These are phyloP conservation scores for Lepidium didymum DNA, from an alignment of 345 rosid species.

Conservation along the genomic window DNA sequence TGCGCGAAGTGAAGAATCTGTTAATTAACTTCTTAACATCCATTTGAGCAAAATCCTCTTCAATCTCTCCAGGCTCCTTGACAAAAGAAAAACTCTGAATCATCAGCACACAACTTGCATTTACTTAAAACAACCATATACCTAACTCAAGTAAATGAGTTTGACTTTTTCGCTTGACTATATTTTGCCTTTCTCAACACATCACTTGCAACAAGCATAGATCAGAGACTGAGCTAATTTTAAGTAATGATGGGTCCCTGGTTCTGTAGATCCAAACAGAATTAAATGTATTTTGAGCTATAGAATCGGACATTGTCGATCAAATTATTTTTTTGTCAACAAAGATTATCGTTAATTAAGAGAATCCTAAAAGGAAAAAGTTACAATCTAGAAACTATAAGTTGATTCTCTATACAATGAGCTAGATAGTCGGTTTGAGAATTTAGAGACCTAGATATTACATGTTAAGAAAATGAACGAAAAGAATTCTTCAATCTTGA, in stretches of 20 bases:
- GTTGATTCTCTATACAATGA: too few relatives aligned
- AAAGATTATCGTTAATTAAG: too few relatives aligned
- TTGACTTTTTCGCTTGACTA: conserved; percentile 2
- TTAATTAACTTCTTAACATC: conserved; percentile 44
- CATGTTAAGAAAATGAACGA: too few relatives aligned
- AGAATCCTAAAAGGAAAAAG: too few relatives aligned
- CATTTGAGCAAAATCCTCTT: conserved; percentile 62
- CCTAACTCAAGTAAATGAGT: not conserved
- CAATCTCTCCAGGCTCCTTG: conserved; percentile 71
- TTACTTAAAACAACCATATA: not conserved
- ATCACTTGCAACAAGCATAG: not conserved
- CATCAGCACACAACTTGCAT: conserved; percentile 3
- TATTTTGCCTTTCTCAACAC: not conserved
- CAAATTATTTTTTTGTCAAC: too few relatives aligned
- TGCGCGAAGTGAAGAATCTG: conserved; percentile 36
- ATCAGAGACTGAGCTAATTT: not conserved
- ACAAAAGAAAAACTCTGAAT: not conserved
- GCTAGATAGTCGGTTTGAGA: too few relatives aligned
- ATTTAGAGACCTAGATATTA: too few relatives aligned
- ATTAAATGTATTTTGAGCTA: too few relatives aligned
- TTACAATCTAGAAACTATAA: too few relatives aligned
- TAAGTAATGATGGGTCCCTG: not conserved
- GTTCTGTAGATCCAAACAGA: not conserved
- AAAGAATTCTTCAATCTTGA: too few relatives aligned
- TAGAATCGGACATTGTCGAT: too few relatives aligned